These are phyloP conservation scores for Phenoliferia sp. DNA, from an alignment of 1,284 basidiomycete species.

Conservation along the genomic window DNA sequence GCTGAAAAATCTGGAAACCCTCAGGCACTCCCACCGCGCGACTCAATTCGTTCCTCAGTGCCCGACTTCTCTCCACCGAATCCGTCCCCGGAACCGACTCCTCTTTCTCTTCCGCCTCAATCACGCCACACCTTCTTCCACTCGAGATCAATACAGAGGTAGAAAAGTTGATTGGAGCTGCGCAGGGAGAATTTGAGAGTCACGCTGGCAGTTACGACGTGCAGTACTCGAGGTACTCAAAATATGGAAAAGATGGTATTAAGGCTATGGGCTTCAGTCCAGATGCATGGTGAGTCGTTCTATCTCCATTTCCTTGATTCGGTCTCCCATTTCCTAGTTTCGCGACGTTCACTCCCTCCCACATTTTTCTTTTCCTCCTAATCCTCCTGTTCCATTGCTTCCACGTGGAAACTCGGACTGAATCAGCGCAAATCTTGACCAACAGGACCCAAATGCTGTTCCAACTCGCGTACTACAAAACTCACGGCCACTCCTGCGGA, in stretches of 20 bases:
- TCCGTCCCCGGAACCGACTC: constrained; percentile 33
- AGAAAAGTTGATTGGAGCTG: constrained; percentile 53
- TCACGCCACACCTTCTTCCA: constrained; percentile 51
- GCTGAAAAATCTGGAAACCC: too few relatives aligned
- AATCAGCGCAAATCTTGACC: neutral
- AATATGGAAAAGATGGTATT: constrained; percentile 80
- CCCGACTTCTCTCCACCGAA: constrained; percentile 52
- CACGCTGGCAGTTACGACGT: constrained; percentile 66
- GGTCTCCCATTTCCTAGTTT: too few relatives aligned
- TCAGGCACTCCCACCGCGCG: constrained; percentile 51
- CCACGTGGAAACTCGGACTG: too few relatives aligned
- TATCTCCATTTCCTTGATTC: too few relatives aligned
- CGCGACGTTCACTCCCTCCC: too few relatives aligned
- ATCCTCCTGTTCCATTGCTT: too few relatives aligned
- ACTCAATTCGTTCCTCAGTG: constrained; percentile 67
- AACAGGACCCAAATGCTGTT: constrained; percentile 70
- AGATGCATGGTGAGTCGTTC: constrained; percentile 66
- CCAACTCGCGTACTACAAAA: constrained; percentile 70
- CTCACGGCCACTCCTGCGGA: constrained; percentile 48
- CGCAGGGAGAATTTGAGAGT: constrained; percentile 55
- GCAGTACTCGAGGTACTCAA: constrained; percentile 57
- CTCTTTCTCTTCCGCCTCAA: constrained; percentile 51
- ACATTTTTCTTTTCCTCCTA: too few relatives aligned
- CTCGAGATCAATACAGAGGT: constrained; percentile 58
- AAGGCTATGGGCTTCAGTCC: constrained; percentile 79